Evolutionary conservation across 1,139 yeast genomes (phyloP).

Genomic region (Tardiomyces digboiensis): DNA sequence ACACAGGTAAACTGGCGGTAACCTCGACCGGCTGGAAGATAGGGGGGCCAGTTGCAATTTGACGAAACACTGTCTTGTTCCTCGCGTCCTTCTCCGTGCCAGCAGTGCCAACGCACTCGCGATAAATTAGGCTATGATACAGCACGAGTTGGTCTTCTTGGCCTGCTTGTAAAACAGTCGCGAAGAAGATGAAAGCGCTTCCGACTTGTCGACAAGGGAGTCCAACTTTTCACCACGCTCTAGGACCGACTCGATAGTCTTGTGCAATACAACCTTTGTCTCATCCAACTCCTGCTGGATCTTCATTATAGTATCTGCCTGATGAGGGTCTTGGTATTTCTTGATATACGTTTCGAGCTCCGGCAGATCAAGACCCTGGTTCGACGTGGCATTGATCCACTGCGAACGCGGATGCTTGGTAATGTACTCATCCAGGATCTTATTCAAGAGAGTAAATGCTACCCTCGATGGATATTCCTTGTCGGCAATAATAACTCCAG

Average conservation of each 20-base stretch:
- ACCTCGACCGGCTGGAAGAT: too few relatives aligned
- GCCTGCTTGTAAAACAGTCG: slow-evolving; percentile 97
- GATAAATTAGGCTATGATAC: slow-evolving; percentile 51
- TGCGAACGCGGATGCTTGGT: slow-evolving; percentile 68
- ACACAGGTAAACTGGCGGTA: too few relatives aligned
- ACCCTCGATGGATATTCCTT: slow-evolving; percentile 96
- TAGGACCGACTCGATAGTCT: slow-evolving; percentile 88
- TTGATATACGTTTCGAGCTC: slow-evolving; percentile 60
- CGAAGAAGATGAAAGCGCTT: slow-evolving; percentile 80
- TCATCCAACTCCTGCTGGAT: slow-evolving; percentile 98
- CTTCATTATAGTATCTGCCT: slow-evolving; percentile 94
- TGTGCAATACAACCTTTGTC: slow-evolving; percentile 91
- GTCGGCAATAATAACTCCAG: slow-evolving; percentile 92
- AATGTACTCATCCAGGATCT: slow-evolving; percentile 82
- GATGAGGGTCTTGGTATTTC: slow-evolving; percentile 93
- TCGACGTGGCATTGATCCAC: slow-evolving; percentile 51
- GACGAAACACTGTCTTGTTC: too few relatives aligned
- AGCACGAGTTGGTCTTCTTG: slow-evolving; percentile 94
- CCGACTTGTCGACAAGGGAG: slow-evolving; percentile 88
- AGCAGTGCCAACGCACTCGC: too few relatives aligned
- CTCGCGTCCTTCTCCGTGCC: too few relatives aligned
- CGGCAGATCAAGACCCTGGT: slow-evolving; percentile 45
- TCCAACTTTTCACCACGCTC: slow-evolving; percentile 97
- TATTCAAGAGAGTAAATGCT: slow-evolving; percentile 90
- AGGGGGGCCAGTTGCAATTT: too few relatives aligned